Evolutionary conservation across 441 rosid species (phyloP).

Genomic region (Erodium trifolium): DNA sequence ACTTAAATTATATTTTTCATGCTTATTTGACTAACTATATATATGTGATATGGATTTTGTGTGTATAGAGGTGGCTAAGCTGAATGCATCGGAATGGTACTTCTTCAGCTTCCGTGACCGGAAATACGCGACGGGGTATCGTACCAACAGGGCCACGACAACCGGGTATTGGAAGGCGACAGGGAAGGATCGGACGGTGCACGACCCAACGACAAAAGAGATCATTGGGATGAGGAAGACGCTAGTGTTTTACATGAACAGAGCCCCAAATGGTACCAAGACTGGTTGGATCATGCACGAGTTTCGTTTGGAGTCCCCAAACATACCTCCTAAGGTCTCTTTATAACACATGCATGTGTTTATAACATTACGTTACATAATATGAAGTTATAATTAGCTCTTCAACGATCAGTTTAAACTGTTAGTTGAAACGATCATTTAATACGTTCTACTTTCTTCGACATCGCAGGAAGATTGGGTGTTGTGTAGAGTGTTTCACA

Average conservation of each 20-base stretch:
- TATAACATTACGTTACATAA: no score
- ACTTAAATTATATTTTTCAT: no score
- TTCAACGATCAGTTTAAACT: no score
- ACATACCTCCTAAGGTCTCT: slow-evolving; percentile 82
- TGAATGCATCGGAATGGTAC: slow-evolving; percentile 88
- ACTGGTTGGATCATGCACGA: slow-evolving; percentile 99
- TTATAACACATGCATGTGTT: not conserved
- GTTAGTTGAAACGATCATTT: no score
- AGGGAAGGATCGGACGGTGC: slow-evolving; percentile 65
- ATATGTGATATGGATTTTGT: not conserved
- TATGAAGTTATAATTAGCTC: no score
- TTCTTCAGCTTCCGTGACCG: slow-evolving; percentile 94
- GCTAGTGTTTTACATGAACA: slow-evolving; percentile 67
- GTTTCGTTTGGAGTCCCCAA: slow-evolving; percentile 83
- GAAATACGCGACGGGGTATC: slow-evolving; percentile 81
- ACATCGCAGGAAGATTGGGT: no score
- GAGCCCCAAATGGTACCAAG: slow-evolving; percentile 93
- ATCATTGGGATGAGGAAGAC: slow-evolving; percentile 96
- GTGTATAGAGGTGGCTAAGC: slow-evolving; percentile 70
- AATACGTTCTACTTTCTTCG: no score
- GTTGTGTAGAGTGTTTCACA: slow-evolving; percentile 22
- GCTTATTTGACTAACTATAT: no score
- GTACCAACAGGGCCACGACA: slow-evolving; percentile 72
- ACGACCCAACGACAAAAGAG: slow-evolving; percentile 51
- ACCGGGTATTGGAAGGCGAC: no score